Conservation (phyloP, 768 basidiomycete species). For the Mrakia blollopis region DNA sequence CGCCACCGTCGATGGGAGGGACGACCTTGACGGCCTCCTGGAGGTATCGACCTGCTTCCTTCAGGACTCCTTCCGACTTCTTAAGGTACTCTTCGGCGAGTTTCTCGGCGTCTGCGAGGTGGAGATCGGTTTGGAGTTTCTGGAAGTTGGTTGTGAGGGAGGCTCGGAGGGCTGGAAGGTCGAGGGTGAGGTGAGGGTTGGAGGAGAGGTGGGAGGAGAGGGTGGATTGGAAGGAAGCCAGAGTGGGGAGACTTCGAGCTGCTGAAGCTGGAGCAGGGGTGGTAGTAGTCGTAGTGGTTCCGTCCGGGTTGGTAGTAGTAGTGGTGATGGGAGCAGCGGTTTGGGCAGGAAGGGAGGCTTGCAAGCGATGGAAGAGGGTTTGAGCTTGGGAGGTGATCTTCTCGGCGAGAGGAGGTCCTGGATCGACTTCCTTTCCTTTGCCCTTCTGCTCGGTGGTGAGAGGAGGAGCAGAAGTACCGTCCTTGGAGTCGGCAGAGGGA, state of each 20-base stretch:
- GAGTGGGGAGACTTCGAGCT: constrained; percentile 36
- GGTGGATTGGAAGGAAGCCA: constrained; percentile 35
- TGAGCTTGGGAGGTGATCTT: constrained; percentile 2
- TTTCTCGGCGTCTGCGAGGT: constrained; percentile 53
- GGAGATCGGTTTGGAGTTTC: constrained; percentile 45
- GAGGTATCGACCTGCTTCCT: constrained; percentile 55
- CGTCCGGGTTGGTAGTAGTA: constrained; percentile 34
- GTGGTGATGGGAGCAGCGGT: not conserved
- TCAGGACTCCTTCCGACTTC: constrained; percentile 48
- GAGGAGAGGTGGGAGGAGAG: constrained; percentile 34
- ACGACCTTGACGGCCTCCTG: constrained; percentile 89
- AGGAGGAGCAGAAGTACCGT: not conserved
- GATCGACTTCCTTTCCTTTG: constrained; percentile 38
- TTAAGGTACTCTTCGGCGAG: constrained; percentile 76
- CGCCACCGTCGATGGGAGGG: constrained; percentile 61
- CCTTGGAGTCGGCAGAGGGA: not conserved
- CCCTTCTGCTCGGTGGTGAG: constrained; percentile 34
- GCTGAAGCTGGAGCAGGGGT: constrained; percentile 21
- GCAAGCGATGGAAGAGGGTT: constrained; percentile 20
- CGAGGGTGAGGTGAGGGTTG: constrained; percentile 48
- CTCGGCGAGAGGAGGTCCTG: not conserved
- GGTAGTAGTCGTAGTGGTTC: constrained; percentile 22
- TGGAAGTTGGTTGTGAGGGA: constrained; percentile 69
- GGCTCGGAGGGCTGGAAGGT: constrained; percentile 60
- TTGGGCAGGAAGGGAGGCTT: constrained; percentile 30